Base-by-base conservation (phyloP, 495 filamentous ascomycete species). In the Penicillium samsonianum region DNA sequence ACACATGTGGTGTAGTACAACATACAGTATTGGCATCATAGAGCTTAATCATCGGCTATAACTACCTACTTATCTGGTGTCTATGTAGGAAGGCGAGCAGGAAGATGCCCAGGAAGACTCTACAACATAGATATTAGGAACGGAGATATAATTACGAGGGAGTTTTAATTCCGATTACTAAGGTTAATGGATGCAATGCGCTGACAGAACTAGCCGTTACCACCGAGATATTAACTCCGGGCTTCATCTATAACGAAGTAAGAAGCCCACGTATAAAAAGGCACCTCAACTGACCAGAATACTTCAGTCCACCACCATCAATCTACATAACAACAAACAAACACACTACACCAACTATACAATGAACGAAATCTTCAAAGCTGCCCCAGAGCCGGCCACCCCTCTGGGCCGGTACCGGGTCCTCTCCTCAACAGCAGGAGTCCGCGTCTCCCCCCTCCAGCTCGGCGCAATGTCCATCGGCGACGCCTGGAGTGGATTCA, bases 381-480 rank as follows among this genome's bases (percentile, higher is more conserved):
- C 73, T 28, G 72, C 78, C 5, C 76, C 80, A 0, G 73, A 79
- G 40, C 84, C 84, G n/a, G 41, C 67, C 19, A 84, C 78, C 50
- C 71, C 78, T 50, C 76, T 88, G 22, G 84, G 80, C 44, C 78
- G 81, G 19, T 81, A 85, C 67, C 82, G 85, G 20, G 68, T 87
- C 47, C 81, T 89, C 14, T 78, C 84, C 35, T 74, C 83, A 19
- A 78, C 69, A 0, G 84, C 85, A 4, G 84, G 81, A 8, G 71
- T 88, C 57, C 76, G 78, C 22, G 84, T 87, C 9, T 84, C 80
- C 7, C 86, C 86, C 5, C 70, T 87, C 23, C 77, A 76, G 26
- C 77, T 88, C 3, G 86, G 86, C 3, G 81, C 78, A 19, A 87
- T 88, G 84, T 81, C 75, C 59, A 80, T 89, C 58, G 86, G 86